Evolutionary conservation across 129 eudicot genomes (phyloP).

Genomic region (Escallonia rubra): DNA sequence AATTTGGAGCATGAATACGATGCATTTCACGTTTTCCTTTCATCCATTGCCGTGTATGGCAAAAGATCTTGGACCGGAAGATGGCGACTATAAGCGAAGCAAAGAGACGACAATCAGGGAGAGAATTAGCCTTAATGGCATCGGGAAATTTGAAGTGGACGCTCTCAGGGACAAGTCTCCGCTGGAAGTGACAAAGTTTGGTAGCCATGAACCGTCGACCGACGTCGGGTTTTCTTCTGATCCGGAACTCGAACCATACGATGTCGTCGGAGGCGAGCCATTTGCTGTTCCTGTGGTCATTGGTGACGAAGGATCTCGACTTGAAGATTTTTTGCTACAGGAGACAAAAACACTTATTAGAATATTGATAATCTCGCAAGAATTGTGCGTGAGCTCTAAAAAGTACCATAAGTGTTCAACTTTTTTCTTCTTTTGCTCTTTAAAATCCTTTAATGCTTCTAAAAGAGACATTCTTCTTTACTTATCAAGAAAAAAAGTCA

Average conservation of each 20-base stretch:
- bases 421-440: neutral
- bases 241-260: constrained; percentile 10
- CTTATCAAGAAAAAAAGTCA: neutral
- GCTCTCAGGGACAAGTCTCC: constrained; percentile 39
- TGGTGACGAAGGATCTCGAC: constrained; percentile 11
- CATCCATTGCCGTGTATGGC: no score
- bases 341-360: neutral
- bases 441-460: no score
- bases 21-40: no score
- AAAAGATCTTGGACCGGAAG: no score
- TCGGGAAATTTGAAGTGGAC: constrained; percentile 16
- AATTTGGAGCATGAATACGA: neutral
- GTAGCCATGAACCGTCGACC: constrained; percentile 44
- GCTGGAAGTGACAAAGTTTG: constrained; percentile 28
- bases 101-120: neutral
- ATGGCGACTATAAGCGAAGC: no score
- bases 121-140: constrained; percentile 12
- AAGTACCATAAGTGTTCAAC: neutral
- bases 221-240: constrained; percentile 25
- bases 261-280: constrained; percentile 13
- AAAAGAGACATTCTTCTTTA: no score
- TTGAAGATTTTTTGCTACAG: constrained; percentile 63
- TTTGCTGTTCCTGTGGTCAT: constrained; percentile 11
- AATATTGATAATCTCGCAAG: neutral
- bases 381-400: neutral